phyloP scores from a whole-genome alignment of 768 basidiomycete species.

The Tephrocybe rancida region DNA sequence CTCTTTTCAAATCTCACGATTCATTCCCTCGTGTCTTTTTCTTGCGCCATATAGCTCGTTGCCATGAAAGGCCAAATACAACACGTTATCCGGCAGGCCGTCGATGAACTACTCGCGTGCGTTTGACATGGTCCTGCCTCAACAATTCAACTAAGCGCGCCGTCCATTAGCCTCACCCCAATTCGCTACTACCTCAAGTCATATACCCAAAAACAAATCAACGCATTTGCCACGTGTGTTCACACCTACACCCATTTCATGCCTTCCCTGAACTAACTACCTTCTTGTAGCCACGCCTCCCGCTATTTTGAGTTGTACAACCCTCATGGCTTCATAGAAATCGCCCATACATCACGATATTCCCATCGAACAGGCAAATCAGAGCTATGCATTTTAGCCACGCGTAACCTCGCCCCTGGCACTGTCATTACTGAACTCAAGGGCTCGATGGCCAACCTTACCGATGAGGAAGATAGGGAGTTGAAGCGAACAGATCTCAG shows the following conservation, averaged over 20 bases:
- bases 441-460: slow-evolving; percentile 88
- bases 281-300: slow-evolving; percentile 70
- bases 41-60: slow-evolving; percentile 51
- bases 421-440: slow-evolving; percentile 84
- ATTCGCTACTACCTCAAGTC: slow-evolving; percentile 77
- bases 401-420: slow-evolving; percentile 67
- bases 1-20: slow-evolving; percentile 24
- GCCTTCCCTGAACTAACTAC: slow-evolving; percentile 19
- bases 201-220: slow-evolving; percentile 84
- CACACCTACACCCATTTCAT: slow-evolving; percentile 23
- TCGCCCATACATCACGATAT: slow-evolving; percentile 87
- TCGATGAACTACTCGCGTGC: slow-evolving; percentile 78
- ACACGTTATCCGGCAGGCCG: slow-evolving; percentile 67
- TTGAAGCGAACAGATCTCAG: slow-evolving; percentile 81
- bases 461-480: slow-evolving; percentile 84
- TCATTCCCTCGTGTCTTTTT: slow-evolving; percentile 16
- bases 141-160: slow-evolving; percentile 19
- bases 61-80: slow-evolving; percentile 54
- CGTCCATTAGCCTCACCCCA: slow-evolving; percentile 58
- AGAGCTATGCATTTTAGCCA: slow-evolving; percentile 86
- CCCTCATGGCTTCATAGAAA: slow-evolving; percentile 82
- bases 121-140: slow-evolving; percentile 22
- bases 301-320: slow-evolving; percentile 89
- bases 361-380: slow-evolving; percentile 88
- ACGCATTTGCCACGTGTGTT: slow-evolving; percentile 91